Percentiles rank a stretch among this genome's conserved stretches.
phyloP scores from a whole-genome alignment of 768 basidiomycete species.

The Psilocybe sp. region DNA sequence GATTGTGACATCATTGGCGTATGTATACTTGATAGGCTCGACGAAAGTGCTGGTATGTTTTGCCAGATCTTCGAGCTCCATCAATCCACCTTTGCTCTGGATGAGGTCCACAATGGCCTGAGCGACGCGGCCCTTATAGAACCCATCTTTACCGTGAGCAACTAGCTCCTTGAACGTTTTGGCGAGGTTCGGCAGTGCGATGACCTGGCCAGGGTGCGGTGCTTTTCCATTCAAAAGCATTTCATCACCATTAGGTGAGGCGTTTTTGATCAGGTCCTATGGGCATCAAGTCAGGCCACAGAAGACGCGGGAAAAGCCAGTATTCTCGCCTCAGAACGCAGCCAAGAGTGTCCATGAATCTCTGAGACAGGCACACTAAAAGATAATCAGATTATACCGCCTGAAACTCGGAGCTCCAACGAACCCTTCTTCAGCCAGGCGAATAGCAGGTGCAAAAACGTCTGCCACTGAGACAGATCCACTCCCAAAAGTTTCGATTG shows the following conservation, averaged over 20 bases:
- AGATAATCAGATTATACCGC: neutral
- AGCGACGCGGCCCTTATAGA: conserved; percentile 90
- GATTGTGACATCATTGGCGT: conserved; percentile 79
- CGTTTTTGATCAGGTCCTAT: conserved; percentile 67
- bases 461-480: conserved; percentile 63
- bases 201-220: conserved; percentile 82
- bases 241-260: conserved; percentile 82
- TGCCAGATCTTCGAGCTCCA: conserved; percentile 94
- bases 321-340: conserved; percentile 48
- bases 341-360: conserved; percentile 63
- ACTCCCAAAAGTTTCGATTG: conserved; percentile 78
- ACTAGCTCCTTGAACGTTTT: conserved; percentile 80
- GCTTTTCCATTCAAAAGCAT: conserved; percentile 86
- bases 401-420: conserved; percentile 11
- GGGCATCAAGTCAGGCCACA: neutral
- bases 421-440: conserved; percentile 88
- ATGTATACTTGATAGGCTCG: conserved; percentile 90
- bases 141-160: conserved; percentile 84
- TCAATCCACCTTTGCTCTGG: conserved; percentile 83
- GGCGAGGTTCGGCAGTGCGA: conserved; percentile 79
- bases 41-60: conserved; percentile 76
- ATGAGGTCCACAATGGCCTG: conserved; percentile 87
- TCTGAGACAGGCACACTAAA: conserved; percentile 84
- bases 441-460: conserved; percentile 84
- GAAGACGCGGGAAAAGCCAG: neutral